Evolutionary conservation across 2,329 filamentous ascomycete genomes (phyloP), one percentile per base, ranked within the genome.

Genomic region (Aspergillus chevalieri): DNA sequence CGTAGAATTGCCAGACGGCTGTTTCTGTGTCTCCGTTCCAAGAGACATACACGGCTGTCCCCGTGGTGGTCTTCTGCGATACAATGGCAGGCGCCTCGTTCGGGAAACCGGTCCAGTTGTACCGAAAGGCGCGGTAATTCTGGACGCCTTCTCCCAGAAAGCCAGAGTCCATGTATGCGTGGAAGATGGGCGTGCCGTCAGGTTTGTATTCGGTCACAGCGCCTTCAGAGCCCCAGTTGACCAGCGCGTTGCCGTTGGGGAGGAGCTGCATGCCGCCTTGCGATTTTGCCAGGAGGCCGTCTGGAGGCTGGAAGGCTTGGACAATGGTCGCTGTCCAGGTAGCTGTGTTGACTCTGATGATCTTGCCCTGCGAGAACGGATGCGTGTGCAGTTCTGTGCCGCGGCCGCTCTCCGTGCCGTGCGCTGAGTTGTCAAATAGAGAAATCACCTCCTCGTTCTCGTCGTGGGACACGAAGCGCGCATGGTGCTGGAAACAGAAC

Each of bases 221-320:
- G 0, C 75, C 75, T 15, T 73, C 70, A 0, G 71, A 73, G 4
- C 81, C 80, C 79, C 80, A 84, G 53, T 78, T 78, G 30, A 83
- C 74, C 39, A 83, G 65, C 6, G 74, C 74, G 50, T 80, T 77
- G 30, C 76, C 76, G 47, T 75, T 75, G 0, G 76, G 72, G 0
- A 84, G 70, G 5, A 79, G 57, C 54, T 84, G 80, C 28, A 78
- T 74, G 51, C 72, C 77, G 1, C 76, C 76, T 52, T 79, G 77
- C 0, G 78, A 79, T 43, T 72, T 75, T 24, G 77, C 73, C 0
- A 73, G 65, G 6, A 81, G 65, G 4, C 67, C 64, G 47, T 79
- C 75, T 1, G 77, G 77, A 0, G 77, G 74, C 45, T 72, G 67
- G 59, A 74, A 78, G 21, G 73, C 69, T 46, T 70, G 68, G n/a